Conservation (phyloP, 163 green algal species). For the Scenedesmus sp. region DNA sequence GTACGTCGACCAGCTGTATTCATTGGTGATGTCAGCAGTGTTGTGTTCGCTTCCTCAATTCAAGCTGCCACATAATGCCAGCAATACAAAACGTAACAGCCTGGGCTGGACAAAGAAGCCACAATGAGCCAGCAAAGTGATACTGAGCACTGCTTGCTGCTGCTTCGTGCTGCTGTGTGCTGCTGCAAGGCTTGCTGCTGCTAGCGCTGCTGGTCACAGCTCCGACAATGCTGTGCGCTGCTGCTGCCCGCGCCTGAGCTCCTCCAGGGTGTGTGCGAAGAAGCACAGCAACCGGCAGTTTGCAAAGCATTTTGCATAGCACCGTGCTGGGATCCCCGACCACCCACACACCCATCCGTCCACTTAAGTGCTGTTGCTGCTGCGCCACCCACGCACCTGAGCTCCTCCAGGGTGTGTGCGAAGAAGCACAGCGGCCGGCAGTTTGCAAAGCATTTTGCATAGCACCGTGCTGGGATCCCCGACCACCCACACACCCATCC, state of each 20-base stretch:
- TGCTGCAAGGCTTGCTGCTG: constrained; percentile 18
- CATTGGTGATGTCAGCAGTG: no score
- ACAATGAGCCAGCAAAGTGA: no score
- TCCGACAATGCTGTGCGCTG: neutral
- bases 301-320: neutral
- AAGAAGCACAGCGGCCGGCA: constrained; percentile 50
- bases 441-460: neutral
- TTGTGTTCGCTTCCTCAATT: no score
- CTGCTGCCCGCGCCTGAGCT: neutral
- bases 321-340: neutral
- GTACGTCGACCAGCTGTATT: no score
- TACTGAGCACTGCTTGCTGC: no score
- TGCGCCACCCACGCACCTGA: neutral
- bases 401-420: constrained; percentile 24
- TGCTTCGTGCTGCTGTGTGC: neutral
- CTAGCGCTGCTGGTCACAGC: neutral
- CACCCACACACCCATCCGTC: neutral
- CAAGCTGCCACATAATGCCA: no score
- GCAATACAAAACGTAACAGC: no score
- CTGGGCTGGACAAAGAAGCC: no score
- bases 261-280: constrained; percentile 35
- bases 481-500: neutral
- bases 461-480: neutral
- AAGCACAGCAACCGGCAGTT: constrained; percentile 40
- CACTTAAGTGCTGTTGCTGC: neutral